Percentiles rank a stretch among this genome's conserved stretches.
Conservation (phyloP, 2,329 filamentous ascomycete genomes). For the Iodosphaeria phyllophila region DNA sequence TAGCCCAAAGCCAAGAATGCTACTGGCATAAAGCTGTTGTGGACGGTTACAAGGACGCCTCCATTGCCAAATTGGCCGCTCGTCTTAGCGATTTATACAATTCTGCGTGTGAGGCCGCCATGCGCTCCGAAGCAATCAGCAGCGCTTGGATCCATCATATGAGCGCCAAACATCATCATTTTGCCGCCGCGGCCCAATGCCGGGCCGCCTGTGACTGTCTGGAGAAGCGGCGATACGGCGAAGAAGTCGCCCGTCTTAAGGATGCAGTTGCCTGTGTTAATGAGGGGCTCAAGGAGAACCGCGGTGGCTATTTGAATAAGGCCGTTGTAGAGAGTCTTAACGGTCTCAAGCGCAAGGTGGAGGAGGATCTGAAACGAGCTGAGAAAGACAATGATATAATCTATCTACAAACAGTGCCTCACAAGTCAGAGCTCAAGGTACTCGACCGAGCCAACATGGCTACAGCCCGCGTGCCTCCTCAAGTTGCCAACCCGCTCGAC, state of each 20-base stretch:
- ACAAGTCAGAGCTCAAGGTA: constrained; percentile 71
- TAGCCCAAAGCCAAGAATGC: constrained; percentile 91
- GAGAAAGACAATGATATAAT: constrained; percentile 96
- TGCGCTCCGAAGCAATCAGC: constrained; percentile 77
- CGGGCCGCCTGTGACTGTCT: constrained; percentile 77
- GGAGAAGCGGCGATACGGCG: constrained; percentile 86
- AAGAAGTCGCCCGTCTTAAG: constrained; percentile 73
- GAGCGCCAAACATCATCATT: constrained; percentile 93
- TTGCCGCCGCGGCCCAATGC: constrained; percentile 88
- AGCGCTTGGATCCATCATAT: constrained; percentile 97
- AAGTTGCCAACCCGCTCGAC: constrained; percentile 64
- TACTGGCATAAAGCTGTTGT: constrained; percentile 97
- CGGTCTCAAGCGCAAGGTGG: constrained; percentile 61
- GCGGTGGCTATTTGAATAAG: constrained; percentile 57
- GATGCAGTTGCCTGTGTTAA: constrained; percentile 71
- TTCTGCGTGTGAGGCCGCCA: constrained; percentile 63
- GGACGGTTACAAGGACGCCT: constrained; percentile 79
- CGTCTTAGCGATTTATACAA: constrained; percentile 83
- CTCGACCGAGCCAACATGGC: constrained; percentile 87
- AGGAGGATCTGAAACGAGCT: constrained; percentile 76
- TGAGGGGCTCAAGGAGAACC: constrained; percentile 70
- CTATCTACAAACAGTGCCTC: constrained; percentile 70
- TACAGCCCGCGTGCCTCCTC: constrained; percentile 54
- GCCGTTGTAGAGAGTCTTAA: constrained; percentile 67
- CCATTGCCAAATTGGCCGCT: constrained; percentile 78